These are phyloP conservation scores for Cyberlindnera maclurae DNA, from an alignment of 805 yeast species.

Conservation along the genomic window DNA sequence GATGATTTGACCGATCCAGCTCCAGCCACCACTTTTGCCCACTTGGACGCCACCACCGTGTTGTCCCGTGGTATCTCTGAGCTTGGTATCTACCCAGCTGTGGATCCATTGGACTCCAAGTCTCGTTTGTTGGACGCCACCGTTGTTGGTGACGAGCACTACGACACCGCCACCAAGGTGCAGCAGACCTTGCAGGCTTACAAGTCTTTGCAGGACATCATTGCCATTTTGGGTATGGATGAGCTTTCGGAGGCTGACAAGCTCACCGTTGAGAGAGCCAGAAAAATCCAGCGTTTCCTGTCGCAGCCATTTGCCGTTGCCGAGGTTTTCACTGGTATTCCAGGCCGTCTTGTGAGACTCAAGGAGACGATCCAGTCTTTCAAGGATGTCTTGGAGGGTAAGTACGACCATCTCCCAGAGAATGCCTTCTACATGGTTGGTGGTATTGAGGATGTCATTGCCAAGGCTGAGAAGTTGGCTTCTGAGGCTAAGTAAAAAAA, in stretches of 20 bases:
- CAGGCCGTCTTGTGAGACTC: conserved; percentile 95
- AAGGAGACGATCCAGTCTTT: conserved; percentile 91
- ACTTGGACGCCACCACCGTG: conserved; percentile 99
- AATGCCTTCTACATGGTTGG: conserved; percentile 99
- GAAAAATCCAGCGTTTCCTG: conserved; percentile 99
- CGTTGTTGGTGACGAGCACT: conserved; percentile 98
- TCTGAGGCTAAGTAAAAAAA: conserved; percentile 64
- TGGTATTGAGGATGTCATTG: conserved; percentile 96
- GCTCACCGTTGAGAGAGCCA: conserved; percentile 99
- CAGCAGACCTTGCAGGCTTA: conserved; percentile 99
- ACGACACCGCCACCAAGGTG: conserved; percentile 87
- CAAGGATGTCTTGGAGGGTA: conserved; percentile 96
- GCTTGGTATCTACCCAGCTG: conserved; percentile 99
- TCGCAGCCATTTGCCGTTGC: conserved; percentile 99
- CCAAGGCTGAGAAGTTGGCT: conserved; percentile 99
- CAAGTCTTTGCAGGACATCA: conserved; percentile 99
- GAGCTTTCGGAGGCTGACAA: conserved; percentile 98
- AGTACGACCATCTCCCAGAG: conserved; percentile 98
- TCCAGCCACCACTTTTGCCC: conserved; percentile 99
- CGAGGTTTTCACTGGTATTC: conserved; percentile 99
- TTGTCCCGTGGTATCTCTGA: conserved; percentile 99
- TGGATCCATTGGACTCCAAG: conserved; percentile 99
- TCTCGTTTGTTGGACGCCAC: conserved; percentile 96
- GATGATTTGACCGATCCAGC: conserved; percentile 99
- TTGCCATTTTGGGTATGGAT: conserved; percentile 99